These are phyloP conservation scores for Saccharomycopsis crataegensis DNA, from an alignment of 1,139 yeast genomes.

Conservation along the genomic window DNA sequence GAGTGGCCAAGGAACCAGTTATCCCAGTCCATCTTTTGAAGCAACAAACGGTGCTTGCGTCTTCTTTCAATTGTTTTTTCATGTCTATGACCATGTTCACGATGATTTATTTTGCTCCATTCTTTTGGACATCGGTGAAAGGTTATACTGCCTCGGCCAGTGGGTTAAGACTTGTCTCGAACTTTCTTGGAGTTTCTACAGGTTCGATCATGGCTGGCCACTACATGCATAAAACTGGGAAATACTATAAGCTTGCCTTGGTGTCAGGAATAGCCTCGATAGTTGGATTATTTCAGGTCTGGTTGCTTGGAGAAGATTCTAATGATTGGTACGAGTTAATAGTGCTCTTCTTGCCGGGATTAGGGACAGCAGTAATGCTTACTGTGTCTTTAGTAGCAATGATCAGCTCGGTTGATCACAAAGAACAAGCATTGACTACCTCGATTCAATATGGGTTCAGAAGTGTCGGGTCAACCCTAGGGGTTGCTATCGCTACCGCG, in stretches of 20 bases:
- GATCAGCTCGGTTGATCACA: slow-evolving; percentile 53
- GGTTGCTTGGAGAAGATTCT: slow-evolving; percentile 19
- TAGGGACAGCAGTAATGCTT: slow-evolving; percentile 53
- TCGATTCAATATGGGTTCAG: slow-evolving; percentile 71
- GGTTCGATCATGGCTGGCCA: slow-evolving; percentile 68
- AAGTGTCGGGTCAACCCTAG: slow-evolving; percentile 67
- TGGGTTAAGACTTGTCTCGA: slow-evolving; percentile 57
- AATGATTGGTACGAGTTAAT: slow-evolving; percentile 3
- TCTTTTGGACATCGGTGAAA: slow-evolving; percentile 53
- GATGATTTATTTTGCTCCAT: slow-evolving; percentile 54
- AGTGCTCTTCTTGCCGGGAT: slow-evolving; percentile 41
- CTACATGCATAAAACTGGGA: slow-evolving; percentile 65
- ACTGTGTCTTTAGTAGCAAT: slow-evolving; percentile 62
- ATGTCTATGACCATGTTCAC: slow-evolving; percentile 50
- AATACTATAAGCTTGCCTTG: slow-evolving; percentile 46
- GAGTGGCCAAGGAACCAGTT: slow-evolving; percentile 58
- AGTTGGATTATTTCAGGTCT: slow-evolving; percentile 37
- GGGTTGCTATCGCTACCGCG: slow-evolving; percentile 63
- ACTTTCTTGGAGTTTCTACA: slow-evolving; percentile 58
- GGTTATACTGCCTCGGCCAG: slow-evolving; percentile 49
- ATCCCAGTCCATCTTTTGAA: slow-evolving; percentile 50
- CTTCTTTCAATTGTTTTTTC: slow-evolving; percentile 64
- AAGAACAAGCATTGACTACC: slow-evolving; percentile 65
- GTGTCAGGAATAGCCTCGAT: slow-evolving; percentile 38
- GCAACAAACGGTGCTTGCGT: slow-evolving; percentile 53